Percentiles rank a stretch among this genome's conserved stretches.
These are phyloP conservation scores for Adenanthera pavonina DNA, from an alignment of 306 rosid species.

Conservation along the genomic window DNA sequence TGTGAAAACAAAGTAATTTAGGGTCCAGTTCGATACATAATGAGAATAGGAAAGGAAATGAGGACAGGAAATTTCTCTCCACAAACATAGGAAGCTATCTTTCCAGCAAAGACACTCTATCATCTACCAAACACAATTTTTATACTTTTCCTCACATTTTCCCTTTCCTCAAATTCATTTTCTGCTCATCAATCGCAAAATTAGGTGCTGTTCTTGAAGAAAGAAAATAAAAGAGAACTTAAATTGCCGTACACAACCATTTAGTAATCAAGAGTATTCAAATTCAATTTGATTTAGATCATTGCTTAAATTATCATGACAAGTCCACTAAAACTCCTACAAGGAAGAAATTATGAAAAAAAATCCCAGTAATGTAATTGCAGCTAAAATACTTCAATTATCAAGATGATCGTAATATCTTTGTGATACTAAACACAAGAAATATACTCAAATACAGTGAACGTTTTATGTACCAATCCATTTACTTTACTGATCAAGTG, in stretches of 20 bases:
- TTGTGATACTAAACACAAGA: background rate
- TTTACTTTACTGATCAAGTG: background rate
- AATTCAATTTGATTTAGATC: background rate
- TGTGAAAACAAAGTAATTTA: background rate
- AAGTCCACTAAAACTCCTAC: background rate
- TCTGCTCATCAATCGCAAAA: no score
- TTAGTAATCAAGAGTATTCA: background rate
- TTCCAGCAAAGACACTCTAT: no score
- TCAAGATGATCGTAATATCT: background rate
- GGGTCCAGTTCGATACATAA: background rate
- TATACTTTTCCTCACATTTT: no score
- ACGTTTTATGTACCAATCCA: background rate
- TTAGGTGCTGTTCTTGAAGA: background rate
- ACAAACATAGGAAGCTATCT: no score
- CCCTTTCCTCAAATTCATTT: no score
- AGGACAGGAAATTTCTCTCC: no score
- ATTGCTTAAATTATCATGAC: background rate
- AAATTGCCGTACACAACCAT: background rate
- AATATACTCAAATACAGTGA: background rate
- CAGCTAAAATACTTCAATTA: background rate
- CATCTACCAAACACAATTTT: no score
- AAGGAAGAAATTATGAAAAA: background rate
- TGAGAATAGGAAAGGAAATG: no score
- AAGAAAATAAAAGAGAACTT: background rate
- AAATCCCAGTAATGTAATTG: background rate